Evolutionary conservation across 352 stramenopile species (phyloP).

Genomic region (Plasmopara viticola): DNA sequence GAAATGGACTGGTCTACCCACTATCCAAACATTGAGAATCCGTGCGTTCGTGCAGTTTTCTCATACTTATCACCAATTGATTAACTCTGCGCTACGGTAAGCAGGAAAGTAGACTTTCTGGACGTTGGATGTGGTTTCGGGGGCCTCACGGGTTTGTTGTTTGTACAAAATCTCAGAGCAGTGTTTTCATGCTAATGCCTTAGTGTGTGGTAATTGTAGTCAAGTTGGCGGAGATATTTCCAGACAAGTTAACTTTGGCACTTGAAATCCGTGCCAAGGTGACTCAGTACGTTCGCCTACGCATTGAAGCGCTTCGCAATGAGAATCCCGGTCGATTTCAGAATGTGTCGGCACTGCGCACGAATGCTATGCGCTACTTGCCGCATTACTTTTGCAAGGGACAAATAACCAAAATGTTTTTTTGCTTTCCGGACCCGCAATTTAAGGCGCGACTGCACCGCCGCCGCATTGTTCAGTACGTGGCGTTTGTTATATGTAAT

Average conservation of each 20-base stretch:
- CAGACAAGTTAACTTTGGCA: slow-evolving; percentile 92
- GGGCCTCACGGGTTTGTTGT: slow-evolving; percentile 83
- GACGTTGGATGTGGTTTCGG: slow-evolving; percentile 98
- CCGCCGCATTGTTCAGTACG: slow-evolving; percentile 87
- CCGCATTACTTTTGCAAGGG: slow-evolving; percentile 82
- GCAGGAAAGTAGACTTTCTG: slow-evolving; percentile 87
- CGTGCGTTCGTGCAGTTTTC: slow-evolving; percentile 30
- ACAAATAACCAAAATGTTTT: slow-evolving; percentile 96
- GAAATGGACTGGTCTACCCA: slow-evolving; percentile 92
- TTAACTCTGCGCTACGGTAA: slow-evolving; percentile 7
- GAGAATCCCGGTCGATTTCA: slow-evolving; percentile 86
- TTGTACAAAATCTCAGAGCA: background rate
- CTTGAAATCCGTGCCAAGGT: slow-evolving; percentile 97
- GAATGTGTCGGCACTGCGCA: slow-evolving; percentile 93
- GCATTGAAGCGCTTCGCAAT: slow-evolving; percentile 82
- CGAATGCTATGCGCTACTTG: slow-evolving; percentile 94
- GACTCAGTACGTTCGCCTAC: slow-evolving; percentile 88
- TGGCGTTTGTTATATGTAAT: background rate
- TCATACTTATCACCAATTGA: background rate
- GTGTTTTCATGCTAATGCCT: background rate
- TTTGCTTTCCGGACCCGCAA: slow-evolving; percentile 99
- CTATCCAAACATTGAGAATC: slow-evolving; percentile 83
- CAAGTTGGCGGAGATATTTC: slow-evolving; percentile 85
- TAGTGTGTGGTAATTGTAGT: slow-evolving; percentile 40
- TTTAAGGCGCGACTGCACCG: slow-evolving; percentile 99